These are phyloP conservation scores for Casuarina glauca DNA, from an alignment of 306 rosid genomes.

Conservation along the genomic window DNA sequence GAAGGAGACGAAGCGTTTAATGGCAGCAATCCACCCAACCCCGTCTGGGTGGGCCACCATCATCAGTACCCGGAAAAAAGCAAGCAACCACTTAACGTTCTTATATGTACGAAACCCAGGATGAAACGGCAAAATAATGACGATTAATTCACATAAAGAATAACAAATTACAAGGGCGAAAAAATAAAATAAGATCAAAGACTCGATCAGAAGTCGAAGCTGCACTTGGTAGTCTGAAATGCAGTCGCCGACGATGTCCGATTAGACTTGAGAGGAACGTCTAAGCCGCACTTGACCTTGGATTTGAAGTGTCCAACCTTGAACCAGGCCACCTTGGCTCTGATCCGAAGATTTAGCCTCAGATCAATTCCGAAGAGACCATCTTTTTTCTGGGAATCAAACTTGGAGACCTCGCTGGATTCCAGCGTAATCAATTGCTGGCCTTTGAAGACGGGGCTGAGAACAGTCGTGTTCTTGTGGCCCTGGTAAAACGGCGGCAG, in stretches of 20 bases:
- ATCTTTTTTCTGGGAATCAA: not conserved
- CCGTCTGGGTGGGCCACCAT: not conserved
- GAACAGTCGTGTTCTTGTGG: slow-evolving; percentile 12
- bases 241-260: not conserved
- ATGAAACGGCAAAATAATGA: not conserved
- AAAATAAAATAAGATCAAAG: not conserved
- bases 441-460: slow-evolving; percentile 10
- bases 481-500: slow-evolving; percentile 7
- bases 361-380: slow-evolving; percentile 23
- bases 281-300: slow-evolving; percentile 27
- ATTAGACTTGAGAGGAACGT: slow-evolving; percentile 15
- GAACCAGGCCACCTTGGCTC: slow-evolving; percentile 15
- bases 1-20: not conserved
- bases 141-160: not conserved
- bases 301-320: slow-evolving; percentile 13
- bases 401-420: slow-evolving; percentile 5
- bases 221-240: slow-evolving; percentile 17
- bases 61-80: not conserved
- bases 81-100: not conserved
- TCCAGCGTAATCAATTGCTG: slow-evolving; percentile 1
- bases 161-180: not conserved
- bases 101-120: not conserved
- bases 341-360: slow-evolving; percentile 10
- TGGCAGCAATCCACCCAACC: not conserved
- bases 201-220: not conserved